Conservation (phyloP, 345 rosid genomes). For the sweet orange (Citrus sinensis) region DVS_A1.0 CM039169.1:9955501-9956000, state of each 20-base stretch:
- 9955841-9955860: background rate
- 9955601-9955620: background rate
- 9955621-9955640: too few relatives aligned
- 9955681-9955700: too few relatives aligned
- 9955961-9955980: background rate
- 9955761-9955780: slow-evolving; percentile 57
- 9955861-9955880: background rate
- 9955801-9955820: slow-evolving; percentile 83
- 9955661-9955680: too few relatives aligned
- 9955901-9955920: background rate
- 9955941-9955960: background rate
- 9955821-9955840: slow-evolving; percentile 56
- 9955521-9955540: background rate
- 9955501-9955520: background rate
- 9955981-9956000: too few relatives aligned
- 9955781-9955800: slow-evolving; percentile 80
- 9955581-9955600: background rate
- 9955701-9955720: background rate
- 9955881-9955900: background rate
- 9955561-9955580: too few relatives aligned
- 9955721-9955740: background rate
- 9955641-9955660: background rate
- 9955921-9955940: background rate
- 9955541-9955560: background rate
- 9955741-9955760: background rate